Evolutionary conservation across 1,284 basidiomycete species (phyloP).

Genomic region (Thelephora terrestris): DNA sequence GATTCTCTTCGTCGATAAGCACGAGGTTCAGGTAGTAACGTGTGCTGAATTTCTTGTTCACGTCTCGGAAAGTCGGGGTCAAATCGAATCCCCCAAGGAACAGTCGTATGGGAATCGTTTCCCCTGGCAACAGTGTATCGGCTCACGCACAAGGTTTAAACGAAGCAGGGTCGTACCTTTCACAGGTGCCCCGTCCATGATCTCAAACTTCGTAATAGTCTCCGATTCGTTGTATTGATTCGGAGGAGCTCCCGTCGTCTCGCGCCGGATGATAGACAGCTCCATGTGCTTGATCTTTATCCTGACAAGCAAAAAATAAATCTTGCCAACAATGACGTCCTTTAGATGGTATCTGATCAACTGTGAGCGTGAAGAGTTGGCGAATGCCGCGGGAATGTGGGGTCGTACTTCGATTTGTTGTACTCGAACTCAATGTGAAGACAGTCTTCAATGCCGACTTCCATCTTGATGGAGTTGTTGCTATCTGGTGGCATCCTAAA

Average conservation of each 20-base stretch:
- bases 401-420: slow-evolving; percentile 91
- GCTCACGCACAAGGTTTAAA: not conserved
- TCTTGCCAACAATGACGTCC: slow-evolving; percentile 99
- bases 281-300: slow-evolving; percentile 99
- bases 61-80: slow-evolving; percentile 96
- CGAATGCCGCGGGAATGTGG: not conserved
- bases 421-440: slow-evolving; percentile 99
- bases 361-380: not conserved
- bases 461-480: slow-evolving; percentile 99
- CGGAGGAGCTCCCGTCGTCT: slow-evolving; percentile 92
- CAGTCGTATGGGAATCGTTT: slow-evolving; percentile 95
- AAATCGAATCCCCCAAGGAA: slow-evolving; percentile 98
- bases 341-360: slow-evolving; percentile 85
- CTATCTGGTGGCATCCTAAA: slow-evolving; percentile 97
- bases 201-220: slow-evolving; percentile 99
- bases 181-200: slow-evolving; percentile 96
- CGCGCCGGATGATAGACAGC: slow-evolving; percentile 92
- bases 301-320: slow-evolving; percentile 95
- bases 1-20: slow-evolving; percentile 95
- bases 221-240: slow-evolving; percentile 99
- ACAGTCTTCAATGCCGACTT: slow-evolving; percentile 98
- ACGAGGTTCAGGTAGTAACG: slow-evolving; percentile 97
- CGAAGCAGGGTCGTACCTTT: slow-evolving; percentile 44
- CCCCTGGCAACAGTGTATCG: slow-evolving; percentile 43
- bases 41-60: slow-evolving; percentile 98